These are phyloP conservation scores for Heterobasidion irregulare DNA, from an alignment of 1,284 basidiomycete species.

Conservation along the genomic window DNA sequence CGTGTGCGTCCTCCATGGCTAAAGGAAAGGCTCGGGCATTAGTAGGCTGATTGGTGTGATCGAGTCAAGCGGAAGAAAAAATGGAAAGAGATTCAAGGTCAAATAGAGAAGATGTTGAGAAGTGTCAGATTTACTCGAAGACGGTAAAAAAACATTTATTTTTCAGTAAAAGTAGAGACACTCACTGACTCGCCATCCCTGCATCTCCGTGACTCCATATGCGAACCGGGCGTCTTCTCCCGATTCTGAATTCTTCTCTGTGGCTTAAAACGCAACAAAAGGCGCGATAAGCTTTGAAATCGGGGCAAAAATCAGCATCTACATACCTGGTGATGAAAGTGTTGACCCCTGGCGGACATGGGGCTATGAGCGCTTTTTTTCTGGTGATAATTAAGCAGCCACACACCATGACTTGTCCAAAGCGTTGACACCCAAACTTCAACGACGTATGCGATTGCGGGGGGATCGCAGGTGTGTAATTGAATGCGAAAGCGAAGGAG, in stretches of 20 bases:
- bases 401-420: slow-evolving; percentile 11
- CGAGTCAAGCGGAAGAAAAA: slow-evolving; percentile 3
- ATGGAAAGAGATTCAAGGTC: slow-evolving; percentile 6
- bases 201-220: slow-evolving; percentile 94
- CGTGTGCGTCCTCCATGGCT: slow-evolving; percentile 99
- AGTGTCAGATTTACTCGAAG: background rate
- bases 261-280: slow-evolving; percentile 39
- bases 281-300: background rate
- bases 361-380: background rate
- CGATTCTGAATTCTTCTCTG: slow-evolving; percentile 76
- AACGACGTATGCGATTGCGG: background rate
- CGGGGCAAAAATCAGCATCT: background rate
- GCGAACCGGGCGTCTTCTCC: slow-evolving; percentile 76
- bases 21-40: slow-evolving; percentile 10
- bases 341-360: slow-evolving; percentile 54
- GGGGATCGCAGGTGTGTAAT: background rate
- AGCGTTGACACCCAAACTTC: background rate
- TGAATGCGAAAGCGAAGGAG: background rate
- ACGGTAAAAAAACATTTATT: background rate
- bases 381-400: background rate
- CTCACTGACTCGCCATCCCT: slow-evolving; percentile 98
- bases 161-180: slow-evolving; percentile 12
- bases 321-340: slow-evolving; percentile 59
- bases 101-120: background rate
- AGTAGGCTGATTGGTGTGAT: background rate